Evolutionary conservation across 208 protist species (phyloP), one percentile per base, ranked within the genome.

Genomic region (Jaenimonas drosophilae): DNA sequence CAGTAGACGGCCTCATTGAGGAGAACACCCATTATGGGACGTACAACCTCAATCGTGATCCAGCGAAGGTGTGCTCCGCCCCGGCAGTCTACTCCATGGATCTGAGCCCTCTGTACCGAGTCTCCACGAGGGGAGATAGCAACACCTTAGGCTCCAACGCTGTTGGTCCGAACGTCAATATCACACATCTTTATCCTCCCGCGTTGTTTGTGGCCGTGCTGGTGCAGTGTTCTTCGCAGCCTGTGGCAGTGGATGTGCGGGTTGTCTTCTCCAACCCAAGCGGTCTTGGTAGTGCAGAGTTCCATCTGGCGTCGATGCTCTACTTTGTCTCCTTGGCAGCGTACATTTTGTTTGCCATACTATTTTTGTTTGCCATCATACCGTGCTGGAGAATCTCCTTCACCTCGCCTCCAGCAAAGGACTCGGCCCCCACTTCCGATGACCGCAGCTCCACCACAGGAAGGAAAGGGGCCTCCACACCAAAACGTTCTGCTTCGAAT

Each of bases 191-290:
- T 27, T 67, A 70, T 27, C 38, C 41, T 2, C 2, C 54, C 6
- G 42, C 44, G 9, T 60, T 56, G 36, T 29, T 71, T 0, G 45
- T 87, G 29, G 68, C 66, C 9, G 69, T 82, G 1, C 45, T 82
- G 5, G 65, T 57, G 41, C 77, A 87, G 63, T 87, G 77, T 49
- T 76, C 64, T 3, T 45, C 54, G 11, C 41, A 76, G 19, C 77
- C 77, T 2, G 14, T 85, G 2, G 48, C 53, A 0, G 49, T 79
- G 4, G 27, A 60, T 2, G n/a, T 80, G 12, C 38, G 52, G 2
- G 53, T 58, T 2, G 57, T 16, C 12, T 62, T 80, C 45, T 24
- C 25, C 2, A 80, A 75, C 36, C 25, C 55, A 9, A 7, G 49
- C 24, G 20, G 27, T 1, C 42, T 39, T 25, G 63, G 54, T 36